Conservation (phyloP, 106 monocot genomes). For the Allium fistulosum region DNA sequence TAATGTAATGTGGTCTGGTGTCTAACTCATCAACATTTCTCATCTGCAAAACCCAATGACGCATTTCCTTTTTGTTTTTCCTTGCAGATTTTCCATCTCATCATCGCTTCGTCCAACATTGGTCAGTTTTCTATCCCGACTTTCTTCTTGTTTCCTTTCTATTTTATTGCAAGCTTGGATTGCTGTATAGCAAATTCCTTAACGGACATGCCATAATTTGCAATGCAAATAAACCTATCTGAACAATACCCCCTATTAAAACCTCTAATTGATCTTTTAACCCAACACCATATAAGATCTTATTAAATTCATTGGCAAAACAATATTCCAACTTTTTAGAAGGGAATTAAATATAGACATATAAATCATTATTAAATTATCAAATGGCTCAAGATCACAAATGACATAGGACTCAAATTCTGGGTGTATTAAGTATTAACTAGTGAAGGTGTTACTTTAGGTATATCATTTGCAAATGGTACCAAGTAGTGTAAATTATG, state of each 20-base stretch:
- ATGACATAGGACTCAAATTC: too few species aligned
- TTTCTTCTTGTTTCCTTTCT: not conserved
- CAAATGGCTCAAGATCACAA: too few species aligned
- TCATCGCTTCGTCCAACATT: conserved; percentile 72
- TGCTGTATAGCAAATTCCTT: too few species aligned
- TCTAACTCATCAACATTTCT: not conserved
- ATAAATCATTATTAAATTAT: too few species aligned
- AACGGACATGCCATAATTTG: not conserved
- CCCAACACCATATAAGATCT: not conserved
- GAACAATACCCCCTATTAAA: not conserved
- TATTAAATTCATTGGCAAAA: not conserved
- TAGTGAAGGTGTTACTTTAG: too few species aligned
- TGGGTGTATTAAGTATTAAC: too few species aligned
- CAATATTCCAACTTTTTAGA: too few species aligned
- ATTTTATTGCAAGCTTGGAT: not conserved
- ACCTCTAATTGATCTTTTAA: not conserved
- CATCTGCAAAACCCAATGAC: conserved; percentile 1
- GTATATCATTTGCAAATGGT: too few species aligned
- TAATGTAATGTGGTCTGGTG: conserved; percentile 1
- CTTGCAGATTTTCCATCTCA: conserved; percentile 78
- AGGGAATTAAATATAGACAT: too few species aligned
- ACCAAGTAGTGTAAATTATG: too few species aligned
- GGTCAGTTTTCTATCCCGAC: conserved; percentile 24
- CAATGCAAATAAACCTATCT: not conserved
- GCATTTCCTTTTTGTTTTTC: conserved; percentile 9